These are phyloP conservation scores for Achaetomiella virescens DNA, from an alignment of 495 filamentous ascomycete genomes.

Conservation along the genomic window DNA sequence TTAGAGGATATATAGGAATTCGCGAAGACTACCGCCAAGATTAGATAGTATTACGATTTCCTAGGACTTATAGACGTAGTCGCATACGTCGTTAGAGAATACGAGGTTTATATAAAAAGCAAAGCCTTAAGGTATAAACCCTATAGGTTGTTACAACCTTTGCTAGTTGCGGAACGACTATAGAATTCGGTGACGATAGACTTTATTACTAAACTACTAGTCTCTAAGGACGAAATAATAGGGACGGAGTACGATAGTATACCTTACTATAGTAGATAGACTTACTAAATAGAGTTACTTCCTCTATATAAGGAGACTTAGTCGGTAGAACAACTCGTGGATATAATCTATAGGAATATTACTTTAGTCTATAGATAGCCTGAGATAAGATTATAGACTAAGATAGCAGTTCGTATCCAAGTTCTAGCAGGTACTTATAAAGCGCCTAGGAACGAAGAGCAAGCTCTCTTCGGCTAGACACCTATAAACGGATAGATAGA, in stretches of 20 bases:
- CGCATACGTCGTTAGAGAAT: background rate
- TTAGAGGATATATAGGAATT: too few relatives aligned
- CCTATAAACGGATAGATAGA: slow-evolving; percentile 12
- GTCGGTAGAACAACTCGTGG: background rate
- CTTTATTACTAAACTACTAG: background rate
- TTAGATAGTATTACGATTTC: too few relatives aligned
- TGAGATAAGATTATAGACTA: background rate
- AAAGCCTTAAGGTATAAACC: background rate
- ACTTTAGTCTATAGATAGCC: background rate
- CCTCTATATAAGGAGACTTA: background rate
- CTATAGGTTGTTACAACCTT: background rate
- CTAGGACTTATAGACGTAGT: background rate
- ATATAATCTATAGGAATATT: background rate
- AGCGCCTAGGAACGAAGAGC: background rate
- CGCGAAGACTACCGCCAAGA: too few relatives aligned
- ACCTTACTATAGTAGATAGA: slow-evolving; percentile 2
- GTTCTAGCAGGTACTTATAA: slow-evolving; percentile 3
- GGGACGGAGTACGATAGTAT: slow-evolving; percentile 9
- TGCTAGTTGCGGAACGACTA: background rate
- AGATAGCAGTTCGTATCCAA: background rate
- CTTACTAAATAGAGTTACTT: slow-evolving; percentile 8
- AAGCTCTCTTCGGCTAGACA: slow-evolving; percentile 1
- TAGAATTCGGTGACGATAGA: background rate
- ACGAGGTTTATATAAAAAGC: background rate
- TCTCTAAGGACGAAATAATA: slow-evolving; percentile 6